phyloP scores from a whole-genome alignment of 2,329 filamentous ascomycete species.

The Aaosphaeria pasadenensis region DNA sequence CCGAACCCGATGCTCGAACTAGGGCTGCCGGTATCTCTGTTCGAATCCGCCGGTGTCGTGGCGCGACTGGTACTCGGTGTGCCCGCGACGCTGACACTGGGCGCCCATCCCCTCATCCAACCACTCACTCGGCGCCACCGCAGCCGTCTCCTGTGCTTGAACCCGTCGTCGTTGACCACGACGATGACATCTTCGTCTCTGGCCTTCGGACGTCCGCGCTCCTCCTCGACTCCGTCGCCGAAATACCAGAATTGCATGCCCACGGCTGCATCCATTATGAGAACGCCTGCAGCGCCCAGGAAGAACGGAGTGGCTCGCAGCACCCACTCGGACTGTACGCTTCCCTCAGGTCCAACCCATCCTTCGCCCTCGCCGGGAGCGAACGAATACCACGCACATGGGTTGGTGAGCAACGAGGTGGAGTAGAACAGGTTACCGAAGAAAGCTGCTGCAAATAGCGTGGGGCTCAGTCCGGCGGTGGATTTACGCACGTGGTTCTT shows the following conservation, averaged over 20 bases:
- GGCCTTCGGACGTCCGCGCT: conserved; percentile 11
- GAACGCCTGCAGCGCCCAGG: conserved; percentile 62
- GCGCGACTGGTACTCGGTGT: conserved; percentile 29
- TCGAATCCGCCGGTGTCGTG: conserved; percentile 22
- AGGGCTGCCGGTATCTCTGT: conserved; percentile 14
- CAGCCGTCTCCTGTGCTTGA: conserved; percentile 36
- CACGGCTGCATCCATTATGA: conserved; percentile 60
- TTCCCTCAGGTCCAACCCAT: conserved; percentile 59
- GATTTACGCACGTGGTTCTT: conserved; percentile 63
- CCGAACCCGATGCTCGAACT: neutral
- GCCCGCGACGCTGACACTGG: conserved; percentile 43
- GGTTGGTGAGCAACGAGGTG: conserved; percentile 59
- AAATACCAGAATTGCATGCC: conserved; percentile 63
- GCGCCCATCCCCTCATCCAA: conserved; percentile 67
- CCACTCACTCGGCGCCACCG: conserved; percentile 59
- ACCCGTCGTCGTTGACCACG: conserved; percentile 40
- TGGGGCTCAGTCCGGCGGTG: conserved; percentile 60
- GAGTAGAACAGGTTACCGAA: conserved; percentile 68
- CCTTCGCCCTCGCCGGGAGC: conserved; percentile 53
- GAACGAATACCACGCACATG: conserved; percentile 59
- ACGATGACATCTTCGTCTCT: conserved; percentile 44
- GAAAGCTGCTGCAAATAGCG: conserved; percentile 65
- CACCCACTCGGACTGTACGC: conserved; percentile 55
- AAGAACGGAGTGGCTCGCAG: conserved; percentile 61
- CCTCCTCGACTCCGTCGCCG: conserved; percentile 38